Evolutionary conservation across 1,284 basidiomycete species (phyloP), one percentile per base, ranked within the genome.

Genomic region (Ganoderma leucocontextum): DNA sequence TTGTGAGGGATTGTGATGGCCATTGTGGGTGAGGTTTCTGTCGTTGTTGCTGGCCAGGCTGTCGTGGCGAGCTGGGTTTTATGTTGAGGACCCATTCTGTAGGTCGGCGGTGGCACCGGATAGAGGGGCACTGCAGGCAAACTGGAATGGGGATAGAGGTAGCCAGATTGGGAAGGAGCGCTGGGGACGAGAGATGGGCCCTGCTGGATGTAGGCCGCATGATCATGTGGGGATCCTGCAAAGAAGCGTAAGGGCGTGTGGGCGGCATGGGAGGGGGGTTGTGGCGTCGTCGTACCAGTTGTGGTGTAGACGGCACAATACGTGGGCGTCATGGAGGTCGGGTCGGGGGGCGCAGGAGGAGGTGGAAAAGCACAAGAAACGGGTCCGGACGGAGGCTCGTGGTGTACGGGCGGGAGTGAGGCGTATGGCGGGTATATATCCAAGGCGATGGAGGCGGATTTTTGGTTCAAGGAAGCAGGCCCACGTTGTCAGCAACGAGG

Each of bases 211-310:
- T 65, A 68, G 12, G 62, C 64, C 63, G 66, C 63, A 71, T 75
- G 73, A 64, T 70, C 72, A 52, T 64, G 61, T 36, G 69, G 52
- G 58, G 75, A 78, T 78, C 77, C 73, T 39, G 65, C 38, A 33
- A 72, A 75, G 76, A 78, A 78, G 75, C 57, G 42, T 22, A 66
- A 41, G 61, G 67, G 72, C 61, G 73, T 74, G 73, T 70, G 63
- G 68, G 64, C 68, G 41, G 74, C 70, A 67, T 72, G 72, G 71
- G 59, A 63, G 38, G 67, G 62, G 60, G 64, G 61, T 47, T 67
- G 73, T 71, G 73, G 72, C 68, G 75, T 67, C 47, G 58, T 38
- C 38, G 58, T 60, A 25, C 36, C 22, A 17, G 58, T 39, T 6
- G 38, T 15, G 13, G 58, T 59, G 69, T 58, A 70, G 70, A 67